These are phyloP conservation scores for Populus hybrid DNA, from an alignment of 441 rosid genomes.

Conservation along the genomic window DNA sequence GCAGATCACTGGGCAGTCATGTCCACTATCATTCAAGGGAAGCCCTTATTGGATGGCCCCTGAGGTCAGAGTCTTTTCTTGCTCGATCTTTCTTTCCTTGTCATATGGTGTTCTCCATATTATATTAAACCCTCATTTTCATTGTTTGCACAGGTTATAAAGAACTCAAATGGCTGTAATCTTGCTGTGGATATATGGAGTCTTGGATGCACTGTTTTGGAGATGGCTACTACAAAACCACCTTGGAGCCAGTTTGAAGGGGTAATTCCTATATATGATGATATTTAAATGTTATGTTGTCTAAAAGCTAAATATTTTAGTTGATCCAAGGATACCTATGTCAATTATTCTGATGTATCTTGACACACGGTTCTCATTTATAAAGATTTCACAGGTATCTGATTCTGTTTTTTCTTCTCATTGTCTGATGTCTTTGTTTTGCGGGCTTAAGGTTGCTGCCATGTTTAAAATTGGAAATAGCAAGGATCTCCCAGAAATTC, in stretches of 20 bases:
- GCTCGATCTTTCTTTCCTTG: conserved; percentile 9
- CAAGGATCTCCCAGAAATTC: conserved; percentile 95
- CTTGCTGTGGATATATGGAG: conserved; percentile 89
- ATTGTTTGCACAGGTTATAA: conserved; percentile 52
- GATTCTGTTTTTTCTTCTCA: neutral
- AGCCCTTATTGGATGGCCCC: conserved; percentile 99
- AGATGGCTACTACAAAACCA: conserved; percentile 82
- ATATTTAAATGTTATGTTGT: neutral
- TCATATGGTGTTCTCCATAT: conserved; percentile 14
- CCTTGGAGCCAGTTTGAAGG: conserved; percentile 87
- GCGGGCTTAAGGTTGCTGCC: conserved; percentile 44
- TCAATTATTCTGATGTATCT: neutral
- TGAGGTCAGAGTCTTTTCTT: conserved; percentile 54
- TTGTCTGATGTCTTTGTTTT: neutral
- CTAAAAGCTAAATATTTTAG: neutral
- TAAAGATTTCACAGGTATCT: neutral
- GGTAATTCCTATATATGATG: conserved; percentile 30
- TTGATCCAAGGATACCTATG: neutral
- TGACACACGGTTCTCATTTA: neutral
- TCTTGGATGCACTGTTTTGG: conserved; percentile 87
- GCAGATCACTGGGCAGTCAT: conserved; percentile 93
- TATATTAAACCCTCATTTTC: conserved; percentile 5
- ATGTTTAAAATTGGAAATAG: conserved; percentile 99
- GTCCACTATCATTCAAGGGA: conserved; percentile 93
- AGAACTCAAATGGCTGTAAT: conserved; percentile 56